Conservation (phyloP, 2,329 filamentous ascomycete genomes). For the Talaromyces sp. region DNA sequence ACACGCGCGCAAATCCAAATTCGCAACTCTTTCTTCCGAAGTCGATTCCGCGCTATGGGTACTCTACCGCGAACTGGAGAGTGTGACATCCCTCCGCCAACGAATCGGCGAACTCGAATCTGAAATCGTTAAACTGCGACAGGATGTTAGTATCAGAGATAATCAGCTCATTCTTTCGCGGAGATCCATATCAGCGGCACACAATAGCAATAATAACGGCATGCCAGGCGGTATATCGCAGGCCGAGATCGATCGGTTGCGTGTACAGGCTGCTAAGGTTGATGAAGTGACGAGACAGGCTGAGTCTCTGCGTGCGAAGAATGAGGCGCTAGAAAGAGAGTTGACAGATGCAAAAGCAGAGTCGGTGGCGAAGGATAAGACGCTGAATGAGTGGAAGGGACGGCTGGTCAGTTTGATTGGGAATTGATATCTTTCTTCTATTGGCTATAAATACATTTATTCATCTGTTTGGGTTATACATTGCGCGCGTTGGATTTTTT, state of each 20-base stretch:
- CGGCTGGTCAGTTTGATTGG: conserved; percentile 18
- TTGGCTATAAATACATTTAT: background rate
- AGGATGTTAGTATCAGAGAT: conserved; percentile 20
- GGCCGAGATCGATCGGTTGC: conserved; percentile 16
- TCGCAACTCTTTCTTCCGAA: conserved; percentile 19
- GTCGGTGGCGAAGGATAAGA: conserved; percentile 14
- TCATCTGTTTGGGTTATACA: background rate
- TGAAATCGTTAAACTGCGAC: conserved; percentile 18
- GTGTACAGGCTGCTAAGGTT: conserved; percentile 13
- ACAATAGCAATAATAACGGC: background rate
- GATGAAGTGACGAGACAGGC: conserved; percentile 13
- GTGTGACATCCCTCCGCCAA: conserved; percentile 19
- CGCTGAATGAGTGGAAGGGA: conserved; percentile 19
- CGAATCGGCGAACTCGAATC: conserved; percentile 18
- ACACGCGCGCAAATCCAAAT: conserved; percentile 19
- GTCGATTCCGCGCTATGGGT: conserved; percentile 20
- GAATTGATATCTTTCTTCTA: background rate
- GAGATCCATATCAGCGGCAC: conserved; percentile 7
- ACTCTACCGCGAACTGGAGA: conserved; percentile 19
- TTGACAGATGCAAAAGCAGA: conserved; percentile 15
- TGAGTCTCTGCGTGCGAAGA: conserved; percentile 14
- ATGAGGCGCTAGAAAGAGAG: conserved; percentile 12
- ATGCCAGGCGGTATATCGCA: conserved; percentile 11
- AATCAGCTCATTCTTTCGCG: conserved; percentile 19
- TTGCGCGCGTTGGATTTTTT: background rate